A percentile compares a stretch with the other conserved stretches of the same genome.
phyloP scores from a whole-genome alignment of 169 alveolate species.

The Toxoplasma gondii region DNA sequence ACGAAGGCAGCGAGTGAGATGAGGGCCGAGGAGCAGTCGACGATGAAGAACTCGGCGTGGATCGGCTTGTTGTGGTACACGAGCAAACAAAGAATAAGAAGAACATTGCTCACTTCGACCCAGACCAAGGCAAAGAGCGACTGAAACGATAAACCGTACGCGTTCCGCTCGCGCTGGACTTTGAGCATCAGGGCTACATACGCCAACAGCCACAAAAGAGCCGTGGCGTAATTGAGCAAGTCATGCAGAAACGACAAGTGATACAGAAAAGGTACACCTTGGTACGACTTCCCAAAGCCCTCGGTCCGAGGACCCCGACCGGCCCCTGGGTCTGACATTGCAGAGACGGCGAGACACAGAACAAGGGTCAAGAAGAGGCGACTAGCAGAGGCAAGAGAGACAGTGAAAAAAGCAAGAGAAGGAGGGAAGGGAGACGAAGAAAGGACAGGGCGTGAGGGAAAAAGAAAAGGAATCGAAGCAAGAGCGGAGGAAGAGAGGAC shows the following conservation, averaged over 20 bases:
- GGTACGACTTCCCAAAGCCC: no score
- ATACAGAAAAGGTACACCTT: conserved; percentile 43
- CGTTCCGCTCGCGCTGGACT: conserved; percentile 67
- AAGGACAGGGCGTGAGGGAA: no score
- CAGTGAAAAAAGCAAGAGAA: background rate
- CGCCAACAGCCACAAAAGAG: conserved; percentile 75
- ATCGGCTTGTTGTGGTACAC: conserved; percentile 54
- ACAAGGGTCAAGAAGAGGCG: background rate
- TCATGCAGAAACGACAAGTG: conserved; percentile 67
- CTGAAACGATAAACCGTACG: conserved; percentile 73
- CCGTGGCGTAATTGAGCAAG: conserved; percentile 71
- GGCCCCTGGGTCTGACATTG: background rate
- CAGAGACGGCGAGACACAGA: background rate
- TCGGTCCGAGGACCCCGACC: background rate
- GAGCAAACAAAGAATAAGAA: conserved; percentile 61
- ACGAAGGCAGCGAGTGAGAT: conserved; percentile 65
- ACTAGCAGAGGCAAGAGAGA: background rate
- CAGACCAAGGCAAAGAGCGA: conserved; percentile 73
- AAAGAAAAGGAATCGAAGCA: no score
- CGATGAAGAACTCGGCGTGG: conserved; percentile 71
- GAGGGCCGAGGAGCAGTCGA: conserved; percentile 72
- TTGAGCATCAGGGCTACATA: conserved; percentile 70
- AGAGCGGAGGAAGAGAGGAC: no score
- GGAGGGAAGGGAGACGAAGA: background rate
- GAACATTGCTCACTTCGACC: conserved; percentile 74